phyloP scores from a whole-genome alignment of 345 rosid species.

The Eucalyptus regnans region DNA sequence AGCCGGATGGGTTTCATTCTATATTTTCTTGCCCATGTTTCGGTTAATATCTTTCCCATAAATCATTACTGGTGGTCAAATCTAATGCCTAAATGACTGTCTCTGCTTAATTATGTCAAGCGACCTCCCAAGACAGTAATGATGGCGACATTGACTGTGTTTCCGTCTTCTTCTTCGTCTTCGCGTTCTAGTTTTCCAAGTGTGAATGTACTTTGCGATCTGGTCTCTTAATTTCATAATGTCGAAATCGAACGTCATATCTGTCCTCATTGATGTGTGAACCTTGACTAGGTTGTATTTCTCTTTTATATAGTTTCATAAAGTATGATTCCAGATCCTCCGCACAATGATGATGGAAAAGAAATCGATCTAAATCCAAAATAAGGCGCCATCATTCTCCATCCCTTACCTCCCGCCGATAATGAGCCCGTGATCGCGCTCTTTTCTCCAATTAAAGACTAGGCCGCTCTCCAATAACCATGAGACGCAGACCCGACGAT shows the following conservation, averaged over 20 bases:
- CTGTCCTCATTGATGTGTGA: not conserved
- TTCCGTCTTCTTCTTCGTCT: not conserved
- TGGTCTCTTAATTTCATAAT: not conserved
- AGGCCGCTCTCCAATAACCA: not conserved
- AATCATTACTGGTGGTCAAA: not conserved
- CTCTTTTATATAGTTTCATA: not conserved
- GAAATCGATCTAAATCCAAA: not conserved
- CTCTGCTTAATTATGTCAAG: not conserved
- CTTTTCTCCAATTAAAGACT: not conserved
- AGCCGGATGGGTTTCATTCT: not conserved
- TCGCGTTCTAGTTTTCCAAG: not conserved
- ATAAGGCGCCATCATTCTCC: not conserved
- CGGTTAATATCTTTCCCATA: not conserved
- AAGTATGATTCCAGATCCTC: not conserved
- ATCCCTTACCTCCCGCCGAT: not conserved
- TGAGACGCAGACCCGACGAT: not conserved
- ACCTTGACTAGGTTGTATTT: not conserved
- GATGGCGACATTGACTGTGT: not conserved
- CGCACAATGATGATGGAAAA: not conserved
- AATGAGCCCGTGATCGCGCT: not conserved
- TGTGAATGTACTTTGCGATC: not conserved
- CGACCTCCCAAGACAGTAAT: not conserved
- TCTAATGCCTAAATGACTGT: not conserved
- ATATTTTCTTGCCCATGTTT: not conserved
- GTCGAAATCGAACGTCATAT: not conserved